Evolutionary conservation across 208 protist species (phyloP), one percentile per base, ranked within the genome.

Genomic region (Trypanosoma cruzi): DNA sequence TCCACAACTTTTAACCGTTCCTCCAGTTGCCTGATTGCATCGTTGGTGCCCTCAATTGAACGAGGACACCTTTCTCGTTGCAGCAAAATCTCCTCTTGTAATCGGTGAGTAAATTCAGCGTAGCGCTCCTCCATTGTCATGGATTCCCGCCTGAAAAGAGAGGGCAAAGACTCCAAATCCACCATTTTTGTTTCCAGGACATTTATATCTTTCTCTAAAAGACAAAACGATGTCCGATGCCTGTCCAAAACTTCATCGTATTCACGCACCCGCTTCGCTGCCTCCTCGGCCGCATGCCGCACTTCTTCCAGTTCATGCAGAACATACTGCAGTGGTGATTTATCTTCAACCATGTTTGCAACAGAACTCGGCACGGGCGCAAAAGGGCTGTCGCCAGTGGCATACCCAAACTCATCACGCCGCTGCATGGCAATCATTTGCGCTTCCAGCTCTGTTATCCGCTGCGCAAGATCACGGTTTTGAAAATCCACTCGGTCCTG

Each of bases 401-500:
- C n/a, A n/a, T 37, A 44, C 6, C 28, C 18, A 37, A 44, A 37
- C 28, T 60, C 55, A 8, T 63, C 58, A 3, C 40, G 44, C 24
- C 55, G 54, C 22, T 63, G 57, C 0, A 44, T 34, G 14, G 66
- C 66, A 46, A 64, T 61, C 57, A 64, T 52, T 20, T 64, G 34
- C 34, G 66, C 55, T 32, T 64, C 58, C 2, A 63, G 57, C 32
- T 64, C 66, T 26, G 58, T 31, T 34, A 71, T 52, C n/a, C 48
- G 55, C 32, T 71, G 58, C 22, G 18, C 20, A 4, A 63, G 57
- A 40, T 64, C 42, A 13, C 55, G 68, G 22, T 58, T 60, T 22
- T 74, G 55, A 44, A 54, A 64, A 10, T 65, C 58, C 57, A 74
- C 48, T 8, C 48, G 57, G 31, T 74, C 59, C 50, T 61, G 68